Conservation (phyloP, 208 protist genomes). For the Kentomonas sorsogonicus region DNA sequence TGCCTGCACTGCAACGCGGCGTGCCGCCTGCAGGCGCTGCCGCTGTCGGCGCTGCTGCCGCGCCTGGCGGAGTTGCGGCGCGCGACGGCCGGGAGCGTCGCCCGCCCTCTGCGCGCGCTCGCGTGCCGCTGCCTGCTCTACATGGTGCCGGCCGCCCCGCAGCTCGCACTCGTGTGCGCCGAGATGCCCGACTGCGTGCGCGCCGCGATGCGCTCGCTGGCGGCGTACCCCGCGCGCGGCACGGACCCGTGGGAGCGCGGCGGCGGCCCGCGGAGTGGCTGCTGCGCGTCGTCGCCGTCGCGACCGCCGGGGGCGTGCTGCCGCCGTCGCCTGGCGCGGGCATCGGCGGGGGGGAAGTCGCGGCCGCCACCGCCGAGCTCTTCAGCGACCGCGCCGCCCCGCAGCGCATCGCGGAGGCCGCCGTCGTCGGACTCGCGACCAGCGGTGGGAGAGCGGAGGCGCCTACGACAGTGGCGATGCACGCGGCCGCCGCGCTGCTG, state of each 20-base stretch:
- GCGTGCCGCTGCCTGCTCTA: conserved; percentile 46
- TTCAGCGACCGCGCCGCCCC: too few relatives aligned
- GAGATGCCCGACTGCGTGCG: conserved; percentile 64
- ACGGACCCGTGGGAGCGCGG: conserved; percentile 64
- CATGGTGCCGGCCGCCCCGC: conserved; percentile 28
- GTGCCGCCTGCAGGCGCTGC: conserved; percentile 19
- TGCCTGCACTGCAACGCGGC: conserved; percentile 32
- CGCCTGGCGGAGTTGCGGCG: conserved; percentile 36
- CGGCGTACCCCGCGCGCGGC: conserved; percentile 44
- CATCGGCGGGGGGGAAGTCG: too few relatives aligned
- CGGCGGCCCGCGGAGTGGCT: conserved; percentile 79
- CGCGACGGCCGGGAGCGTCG: conserved; percentile 54
- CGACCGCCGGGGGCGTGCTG: background rate
- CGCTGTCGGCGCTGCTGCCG: conserved; percentile 39
- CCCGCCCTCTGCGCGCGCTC: conserved; percentile 49
- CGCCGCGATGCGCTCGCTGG: conserved; percentile 51
- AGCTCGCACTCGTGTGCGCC: conserved; percentile 31
- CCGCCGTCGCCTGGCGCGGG: too few relatives aligned
- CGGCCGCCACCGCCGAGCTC: too few relatives aligned
- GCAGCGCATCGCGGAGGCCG: too few relatives aligned
- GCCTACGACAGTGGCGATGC: too few relatives aligned
- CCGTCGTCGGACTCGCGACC: too few relatives aligned
- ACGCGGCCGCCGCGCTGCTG: too few relatives aligned
- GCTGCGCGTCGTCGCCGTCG: conserved; percentile 21
- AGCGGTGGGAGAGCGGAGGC: too few relatives aligned